A percentile compares a stretch with the other conserved stretches of the same genome.
phyloP scores from a whole-genome alignment of 2,329 filamentous ascomycete genomes.

The Fusarium sterilihyphosum region DNA sequence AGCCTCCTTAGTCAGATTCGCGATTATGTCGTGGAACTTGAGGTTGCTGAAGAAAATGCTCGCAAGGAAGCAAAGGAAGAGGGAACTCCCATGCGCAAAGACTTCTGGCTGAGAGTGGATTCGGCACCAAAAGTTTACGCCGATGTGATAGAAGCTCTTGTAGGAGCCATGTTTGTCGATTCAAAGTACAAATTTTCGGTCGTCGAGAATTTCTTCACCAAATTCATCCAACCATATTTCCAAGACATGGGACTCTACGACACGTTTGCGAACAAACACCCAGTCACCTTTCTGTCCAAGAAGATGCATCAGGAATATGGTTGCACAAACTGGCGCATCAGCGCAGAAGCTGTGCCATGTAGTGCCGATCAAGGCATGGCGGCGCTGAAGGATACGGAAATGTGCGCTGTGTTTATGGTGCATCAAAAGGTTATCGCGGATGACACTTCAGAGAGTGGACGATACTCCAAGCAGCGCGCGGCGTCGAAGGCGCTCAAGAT shows the following conservation, averaged over 20 bases:
- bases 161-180: conserved; percentile 93
- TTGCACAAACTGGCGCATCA: conserved; percentile 69
- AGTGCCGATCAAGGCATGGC: conserved; percentile 54
- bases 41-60: conserved; percentile 56
- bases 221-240: conserved; percentile 80
- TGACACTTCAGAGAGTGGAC: conserved; percentile 68
- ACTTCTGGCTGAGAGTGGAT: conserved; percentile 75
- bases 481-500: conserved; percentile 66
- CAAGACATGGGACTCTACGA: conserved; percentile 89
- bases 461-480: conserved; percentile 77
- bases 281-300: conserved; percentile 76
- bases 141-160: conserved; percentile 88
- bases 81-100: conserved; percentile 50
- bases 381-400: conserved; percentile 57
- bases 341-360: conserved; percentile 56
- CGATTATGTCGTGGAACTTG: conserved; percentile 68
- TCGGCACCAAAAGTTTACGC: conserved; percentile 79
- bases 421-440: conserved; percentile 76
- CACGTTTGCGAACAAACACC: conserved; percentile 85
- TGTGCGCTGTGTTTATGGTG: conserved; percentile 79
- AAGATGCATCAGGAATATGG: conserved; percentile 71
- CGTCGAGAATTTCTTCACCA: conserved; percentile 81
- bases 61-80: conserved; percentile 46
- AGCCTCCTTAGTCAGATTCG: conserved; percentile 55
- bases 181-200: conserved; percentile 78